Conservation (phyloP, 345 rosid genomes). For the Rhizophora mangle region DNA sequence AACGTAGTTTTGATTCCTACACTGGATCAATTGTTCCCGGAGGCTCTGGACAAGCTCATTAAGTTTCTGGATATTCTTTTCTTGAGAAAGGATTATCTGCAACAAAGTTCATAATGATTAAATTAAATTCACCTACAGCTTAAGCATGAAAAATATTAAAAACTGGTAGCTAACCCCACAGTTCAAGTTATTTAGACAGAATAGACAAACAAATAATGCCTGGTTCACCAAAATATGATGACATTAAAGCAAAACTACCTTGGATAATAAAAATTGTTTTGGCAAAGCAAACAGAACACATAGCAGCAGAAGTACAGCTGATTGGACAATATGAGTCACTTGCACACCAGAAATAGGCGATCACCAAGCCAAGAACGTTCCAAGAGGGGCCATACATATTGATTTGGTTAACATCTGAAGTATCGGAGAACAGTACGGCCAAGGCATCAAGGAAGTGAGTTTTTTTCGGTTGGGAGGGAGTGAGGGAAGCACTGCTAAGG, state of each 20-base stretch:
- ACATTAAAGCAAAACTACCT: not conserved
- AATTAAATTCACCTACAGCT: not conserved
- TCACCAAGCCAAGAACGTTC: too few species aligned
- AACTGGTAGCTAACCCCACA: not conserved
- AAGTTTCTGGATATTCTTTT: constrained; percentile 64
- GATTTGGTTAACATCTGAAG: too few species aligned
- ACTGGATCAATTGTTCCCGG: constrained; percentile 47
- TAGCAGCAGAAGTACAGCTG: too few species aligned
- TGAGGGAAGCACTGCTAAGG: not conserved
- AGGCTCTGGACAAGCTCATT: constrained; percentile 54
- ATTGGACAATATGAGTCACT: not conserved
- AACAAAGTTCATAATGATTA: constrained; percentile 7
- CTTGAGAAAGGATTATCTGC: constrained; percentile 74
- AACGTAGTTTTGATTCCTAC: constrained; percentile 44
- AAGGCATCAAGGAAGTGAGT: not conserved
- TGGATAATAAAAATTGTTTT: not conserved
- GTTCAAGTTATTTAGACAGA: not conserved
- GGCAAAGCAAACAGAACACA: not conserved
- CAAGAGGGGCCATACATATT: too few species aligned
- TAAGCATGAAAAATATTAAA: not conserved
- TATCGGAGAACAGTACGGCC: too few species aligned
- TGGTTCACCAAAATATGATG: not conserved
- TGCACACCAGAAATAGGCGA: not conserved
- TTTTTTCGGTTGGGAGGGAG: too few species aligned
- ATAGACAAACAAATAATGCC: not conserved